Percentiles rank a stretch among this genome's conserved stretches.
These are phyloP conservation scores for Colletotrichum spaethianum DNA, from an alignment of 2,329 filamentous ascomycete genomes.

Conservation along the genomic window DNA sequence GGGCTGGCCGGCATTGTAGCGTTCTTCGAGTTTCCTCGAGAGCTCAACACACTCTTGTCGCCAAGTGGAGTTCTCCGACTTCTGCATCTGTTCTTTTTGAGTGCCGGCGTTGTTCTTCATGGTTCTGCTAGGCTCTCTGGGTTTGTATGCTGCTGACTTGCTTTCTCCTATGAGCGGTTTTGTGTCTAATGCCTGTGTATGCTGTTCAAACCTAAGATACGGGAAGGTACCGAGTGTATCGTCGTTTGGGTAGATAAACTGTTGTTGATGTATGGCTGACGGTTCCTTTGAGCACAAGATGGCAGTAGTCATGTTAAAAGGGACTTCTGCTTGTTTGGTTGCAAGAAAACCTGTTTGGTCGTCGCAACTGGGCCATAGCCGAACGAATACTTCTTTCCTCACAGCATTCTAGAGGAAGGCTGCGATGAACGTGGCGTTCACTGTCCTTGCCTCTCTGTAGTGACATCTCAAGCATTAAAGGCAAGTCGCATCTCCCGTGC, in stretches of 20 bases:
- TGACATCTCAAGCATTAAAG: neutral
- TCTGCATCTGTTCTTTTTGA: neutral
- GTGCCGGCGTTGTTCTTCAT: neutral
- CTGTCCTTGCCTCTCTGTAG: neutral
- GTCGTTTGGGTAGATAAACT: neutral
- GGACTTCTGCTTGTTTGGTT: neutral
- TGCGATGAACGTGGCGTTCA: neutral
- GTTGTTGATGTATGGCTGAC: neutral
- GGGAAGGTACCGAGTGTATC: neutral
- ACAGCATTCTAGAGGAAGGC: neutral
- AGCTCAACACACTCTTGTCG: neutral
- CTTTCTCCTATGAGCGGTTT: neutral
- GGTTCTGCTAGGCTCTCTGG: neutral
- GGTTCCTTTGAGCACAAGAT: neutral
- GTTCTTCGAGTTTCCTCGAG: neutral
- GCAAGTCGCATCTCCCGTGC: neutral
- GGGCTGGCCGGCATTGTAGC: constrained; percentile 1
- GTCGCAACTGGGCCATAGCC: neutral
- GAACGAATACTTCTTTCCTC: neutral
- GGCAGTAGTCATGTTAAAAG: neutral
- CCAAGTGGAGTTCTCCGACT: neutral
- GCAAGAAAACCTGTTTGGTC: neutral
- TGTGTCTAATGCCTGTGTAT: neutral
- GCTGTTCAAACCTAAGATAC: neutral
- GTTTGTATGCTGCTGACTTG: neutral